These are phyloP conservation scores for Nakazawaea ernobii DNA, from an alignment of 805 yeast genomes.

Conservation along the genomic window DNA sequence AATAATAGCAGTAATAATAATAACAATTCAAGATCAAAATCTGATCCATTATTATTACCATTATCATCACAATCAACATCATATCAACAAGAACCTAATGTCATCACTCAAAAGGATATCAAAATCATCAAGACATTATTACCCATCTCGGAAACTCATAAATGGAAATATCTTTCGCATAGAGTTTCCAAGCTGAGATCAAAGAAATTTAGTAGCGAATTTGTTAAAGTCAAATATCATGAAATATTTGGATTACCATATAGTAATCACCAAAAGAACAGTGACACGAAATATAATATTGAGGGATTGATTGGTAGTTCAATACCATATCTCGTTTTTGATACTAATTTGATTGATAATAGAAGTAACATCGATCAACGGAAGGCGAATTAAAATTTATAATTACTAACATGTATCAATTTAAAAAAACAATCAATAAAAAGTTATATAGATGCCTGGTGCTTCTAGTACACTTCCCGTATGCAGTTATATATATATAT, in stretches of 20 bases:
- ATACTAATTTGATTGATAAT: background rate
- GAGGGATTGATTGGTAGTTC: slow-evolving; percentile 10
- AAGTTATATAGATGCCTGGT: too few species aligned
- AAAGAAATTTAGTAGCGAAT: slow-evolving; percentile 6
- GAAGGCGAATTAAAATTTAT: too few species aligned
- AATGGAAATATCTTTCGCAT: slow-evolving; percentile 7
- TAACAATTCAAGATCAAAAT: background rate
- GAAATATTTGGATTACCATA: slow-evolving; percentile 8
- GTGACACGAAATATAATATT: background rate
- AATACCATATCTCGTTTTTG: slow-evolving; percentile 6
- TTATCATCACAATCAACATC: background rate
- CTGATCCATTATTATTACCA: background rate
- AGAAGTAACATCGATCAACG: too few species aligned
- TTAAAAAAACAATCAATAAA: too few species aligned
- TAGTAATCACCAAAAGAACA: background rate
- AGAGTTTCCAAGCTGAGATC: slow-evolving; percentile 2
- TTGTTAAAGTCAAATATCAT: slow-evolving; percentile 4
- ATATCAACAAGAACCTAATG: background rate
- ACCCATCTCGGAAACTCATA: slow-evolving; percentile 4
- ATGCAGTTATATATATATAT: too few species aligned
- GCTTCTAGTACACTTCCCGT: too few species aligned
- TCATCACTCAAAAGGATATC: slow-evolving; percentile 8
- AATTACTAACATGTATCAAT: too few species aligned
- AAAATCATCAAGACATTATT: slow-evolving; percentile 2
- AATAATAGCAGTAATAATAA: background rate